Evolutionary conservation across 192 early-diverging fungal species (phyloP).

Genomic region (Coemansia sp.): DNA sequence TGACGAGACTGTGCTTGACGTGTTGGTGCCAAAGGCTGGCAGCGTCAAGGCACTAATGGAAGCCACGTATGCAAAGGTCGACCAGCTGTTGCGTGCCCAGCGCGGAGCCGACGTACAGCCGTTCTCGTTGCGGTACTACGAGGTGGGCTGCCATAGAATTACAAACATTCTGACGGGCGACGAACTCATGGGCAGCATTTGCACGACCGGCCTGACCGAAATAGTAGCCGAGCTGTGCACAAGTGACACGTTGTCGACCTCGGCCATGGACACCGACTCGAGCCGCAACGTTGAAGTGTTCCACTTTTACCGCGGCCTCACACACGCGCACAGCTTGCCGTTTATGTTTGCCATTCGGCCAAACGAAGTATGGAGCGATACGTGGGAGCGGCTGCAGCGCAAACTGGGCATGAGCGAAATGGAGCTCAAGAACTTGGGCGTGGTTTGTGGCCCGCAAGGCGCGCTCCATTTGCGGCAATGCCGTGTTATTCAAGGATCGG

Average conservation of each 20-base stretch:
- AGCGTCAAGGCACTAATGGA: conserved; percentile 52
- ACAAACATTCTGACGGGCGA: conserved; percentile 34
- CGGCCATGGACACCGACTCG: conserved; percentile 36
- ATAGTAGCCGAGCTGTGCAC: conserved; percentile 23
- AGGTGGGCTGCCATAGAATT: conserved; percentile 55
- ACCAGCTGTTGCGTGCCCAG: conserved; percentile 16
- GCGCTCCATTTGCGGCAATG: conserved; percentile 1
- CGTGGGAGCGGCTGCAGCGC: conserved; percentile 68
- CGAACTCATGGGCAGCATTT: conserved; percentile 53
- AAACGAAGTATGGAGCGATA: conserved; percentile 66
- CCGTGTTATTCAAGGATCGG: conserved; percentile 23
- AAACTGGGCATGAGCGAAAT: conserved; percentile 77
- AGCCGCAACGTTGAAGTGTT: conserved; percentile 61
- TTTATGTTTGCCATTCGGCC: conserved; percentile 70
- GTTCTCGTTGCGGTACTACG: conserved; percentile 58
- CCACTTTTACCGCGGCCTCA: conserved; percentile 73
- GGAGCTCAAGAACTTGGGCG: conserved; percentile 62
- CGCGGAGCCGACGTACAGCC: conserved; percentile 22
- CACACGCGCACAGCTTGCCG: conserved; percentile 73
- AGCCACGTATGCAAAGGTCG: conserved; percentile 53
- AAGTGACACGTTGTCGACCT: conserved; percentile 3
- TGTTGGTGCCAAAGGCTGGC: conserved; percentile 67
- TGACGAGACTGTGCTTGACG: conserved; percentile 66
- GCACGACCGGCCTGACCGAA: conserved; percentile 34
- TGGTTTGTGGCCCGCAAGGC: conserved; percentile 26